Percentiles rank a stretch among this genome's conserved stretches.
Evolutionary conservation across 2,329 filamentous ascomycete species (phyloP).

Genomic region (Aspergillus viridinutans): DNA sequence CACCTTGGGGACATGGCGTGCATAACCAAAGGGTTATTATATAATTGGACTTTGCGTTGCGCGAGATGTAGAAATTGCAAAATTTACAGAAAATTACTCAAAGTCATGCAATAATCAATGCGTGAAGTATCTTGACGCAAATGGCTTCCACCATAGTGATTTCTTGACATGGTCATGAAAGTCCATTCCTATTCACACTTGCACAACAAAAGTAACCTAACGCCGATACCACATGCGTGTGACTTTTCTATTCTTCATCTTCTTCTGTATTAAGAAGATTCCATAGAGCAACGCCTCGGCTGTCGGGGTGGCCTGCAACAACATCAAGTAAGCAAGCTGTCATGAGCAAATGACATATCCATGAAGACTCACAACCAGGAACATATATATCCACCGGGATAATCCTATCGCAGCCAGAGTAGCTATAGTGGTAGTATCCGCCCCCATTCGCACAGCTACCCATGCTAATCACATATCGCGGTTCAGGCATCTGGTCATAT

Average conservation of each 20-base stretch:
- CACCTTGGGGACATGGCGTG: too few species aligned
- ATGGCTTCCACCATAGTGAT: too few species aligned
- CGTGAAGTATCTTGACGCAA: too few species aligned
- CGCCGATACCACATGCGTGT: conserved; percentile 57
- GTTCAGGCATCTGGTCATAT: conserved; percentile 95
- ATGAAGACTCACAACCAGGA: conserved; percentile 57
- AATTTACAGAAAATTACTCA: too few species aligned
- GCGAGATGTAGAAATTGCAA: too few species aligned
- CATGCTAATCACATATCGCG: conserved; percentile 84
- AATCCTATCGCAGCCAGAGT: conserved; percentile 73
- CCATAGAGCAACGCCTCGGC: conserved; percentile 57
- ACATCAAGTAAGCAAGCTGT: too few species aligned
- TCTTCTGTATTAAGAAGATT: conserved; percentile 76
- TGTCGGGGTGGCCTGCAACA: conserved; percentile 46
- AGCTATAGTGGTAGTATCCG: conserved; percentile 86
- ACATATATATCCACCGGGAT: conserved; percentile 83
- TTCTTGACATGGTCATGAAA: too few species aligned
- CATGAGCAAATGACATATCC: conserved; percentile 11
- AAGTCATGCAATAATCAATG: too few species aligned
- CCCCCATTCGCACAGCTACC: conserved; percentile 81
- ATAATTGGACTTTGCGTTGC: too few species aligned
- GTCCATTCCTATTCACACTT: too few species aligned
- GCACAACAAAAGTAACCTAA: conserved; percentile 14
- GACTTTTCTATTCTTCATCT: conserved; percentile 61
- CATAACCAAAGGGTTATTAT: too few species aligned